phyloP scores from a whole-genome alignment of 2,329 filamentous ascomycete genomes.

The Fusarium gaditjirri region DNA sequence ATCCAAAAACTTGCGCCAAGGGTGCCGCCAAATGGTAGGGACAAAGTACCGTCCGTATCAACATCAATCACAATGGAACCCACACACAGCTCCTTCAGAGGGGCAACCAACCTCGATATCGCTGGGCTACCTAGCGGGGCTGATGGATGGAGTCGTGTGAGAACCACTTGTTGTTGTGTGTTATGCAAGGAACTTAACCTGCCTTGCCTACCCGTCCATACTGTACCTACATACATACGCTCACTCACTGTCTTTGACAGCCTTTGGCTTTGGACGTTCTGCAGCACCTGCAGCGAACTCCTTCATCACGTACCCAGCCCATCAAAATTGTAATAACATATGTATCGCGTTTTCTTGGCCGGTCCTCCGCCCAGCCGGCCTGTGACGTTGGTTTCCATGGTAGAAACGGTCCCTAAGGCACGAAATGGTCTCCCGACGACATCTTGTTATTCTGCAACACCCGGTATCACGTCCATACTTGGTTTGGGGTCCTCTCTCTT shows the following conservation, averaged over 20 bases:
- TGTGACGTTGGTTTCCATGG: conserved; percentile 31
- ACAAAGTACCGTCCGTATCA: conserved; percentile 9
- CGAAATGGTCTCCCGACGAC: conserved; percentile 6
- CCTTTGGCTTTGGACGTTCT: not conserved
- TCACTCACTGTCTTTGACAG: not conserved
- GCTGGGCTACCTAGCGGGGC: conserved; percentile 12
- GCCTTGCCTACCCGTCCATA: conserved; percentile 32
- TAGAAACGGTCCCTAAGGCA: conserved; percentile 2
- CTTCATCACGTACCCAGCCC: conserved; percentile 1
- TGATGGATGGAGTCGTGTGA: conserved; percentile 1
- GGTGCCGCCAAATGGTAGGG: conserved; percentile 6
- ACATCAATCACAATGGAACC: conserved; percentile 9
- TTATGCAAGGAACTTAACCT: conserved; percentile 34
- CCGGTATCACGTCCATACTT: conserved; percentile 18
- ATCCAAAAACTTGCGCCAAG: not conserved
- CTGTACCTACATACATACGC: not conserved
- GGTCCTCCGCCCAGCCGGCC: conserved; percentile 23
- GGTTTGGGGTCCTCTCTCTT: conserved; percentile 27
- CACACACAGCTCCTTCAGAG: conserved; percentile 5
- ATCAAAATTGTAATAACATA: not conserved
- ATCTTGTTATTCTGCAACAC: conserved; percentile 22
- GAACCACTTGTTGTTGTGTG: conserved; percentile 12
- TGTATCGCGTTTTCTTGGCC: conserved; percentile 5
- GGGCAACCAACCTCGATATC: conserved; percentile 25
- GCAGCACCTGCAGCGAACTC: conserved; percentile 8